These are phyloP conservation scores for Botrytis byssoidea DNA, from an alignment of 2,329 filamentous ascomycete species.

Conservation along the genomic window DNA sequence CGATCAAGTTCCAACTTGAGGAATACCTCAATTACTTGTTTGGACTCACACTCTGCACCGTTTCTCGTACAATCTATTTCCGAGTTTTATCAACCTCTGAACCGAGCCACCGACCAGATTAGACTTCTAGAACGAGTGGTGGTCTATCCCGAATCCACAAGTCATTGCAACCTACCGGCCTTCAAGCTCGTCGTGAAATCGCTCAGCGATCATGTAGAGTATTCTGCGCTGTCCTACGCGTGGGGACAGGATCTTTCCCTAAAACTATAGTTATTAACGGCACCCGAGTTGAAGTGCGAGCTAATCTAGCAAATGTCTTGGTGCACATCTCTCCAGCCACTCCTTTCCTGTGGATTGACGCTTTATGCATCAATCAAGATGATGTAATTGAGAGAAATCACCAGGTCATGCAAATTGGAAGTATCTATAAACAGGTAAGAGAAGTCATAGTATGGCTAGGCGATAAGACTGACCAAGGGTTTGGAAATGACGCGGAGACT, in stretches of 20 bases:
- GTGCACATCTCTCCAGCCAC: background rate
- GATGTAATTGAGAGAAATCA: background rate
- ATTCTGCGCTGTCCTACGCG: background rate
- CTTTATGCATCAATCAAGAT: background rate
- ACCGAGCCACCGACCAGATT: background rate
- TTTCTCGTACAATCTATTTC: background rate
- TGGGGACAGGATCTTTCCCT: background rate
- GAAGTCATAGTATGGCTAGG: background rate
- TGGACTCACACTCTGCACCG: background rate
- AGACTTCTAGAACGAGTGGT: background rate
- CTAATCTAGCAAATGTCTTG: background rate
- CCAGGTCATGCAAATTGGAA: background rate
- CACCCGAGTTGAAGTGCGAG: background rate
- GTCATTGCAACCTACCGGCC: rapidly evolving
- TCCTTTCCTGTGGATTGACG: background rate
- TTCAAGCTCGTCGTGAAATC: background rate
- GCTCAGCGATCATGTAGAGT: background rate
- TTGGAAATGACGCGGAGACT: background rate
- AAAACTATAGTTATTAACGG: background rate
- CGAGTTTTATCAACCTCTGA: background rate
- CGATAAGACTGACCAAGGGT: background rate
- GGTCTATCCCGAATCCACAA: background rate
- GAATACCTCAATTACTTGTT: rapidly evolving
- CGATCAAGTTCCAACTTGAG: background rate
- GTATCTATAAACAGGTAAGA: background rate